phyloP scores from a whole-genome alignment of 2,329 filamentous ascomycete species.

The Cladosporium sp. region DNA sequence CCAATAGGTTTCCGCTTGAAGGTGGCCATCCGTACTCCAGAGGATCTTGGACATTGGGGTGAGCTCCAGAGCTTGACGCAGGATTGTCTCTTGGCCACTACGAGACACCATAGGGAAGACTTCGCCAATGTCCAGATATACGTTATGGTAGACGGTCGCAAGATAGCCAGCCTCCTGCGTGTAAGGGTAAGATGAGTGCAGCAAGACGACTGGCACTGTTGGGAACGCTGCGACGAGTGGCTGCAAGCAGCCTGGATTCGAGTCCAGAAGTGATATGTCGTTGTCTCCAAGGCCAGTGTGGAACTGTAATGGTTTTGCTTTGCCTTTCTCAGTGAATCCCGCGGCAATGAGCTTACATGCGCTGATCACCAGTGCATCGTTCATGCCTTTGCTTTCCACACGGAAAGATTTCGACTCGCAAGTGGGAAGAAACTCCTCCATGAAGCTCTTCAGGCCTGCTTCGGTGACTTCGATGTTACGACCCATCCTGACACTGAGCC shows the following conservation, averaged over 20 bases:
- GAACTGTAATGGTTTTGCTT: conserved; percentile 75
- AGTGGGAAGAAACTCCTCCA: conserved; percentile 42
- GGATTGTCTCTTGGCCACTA: conserved; percentile 69
- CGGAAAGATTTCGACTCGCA: conserved; percentile 47
- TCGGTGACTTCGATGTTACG: conserved; percentile 40
- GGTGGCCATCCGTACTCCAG: conserved; percentile 80
- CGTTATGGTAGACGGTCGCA: conserved; percentile 73
- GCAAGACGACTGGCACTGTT: conserved; percentile 69
- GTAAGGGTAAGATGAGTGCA: conserved; percentile 81
- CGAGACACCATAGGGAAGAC: conserved; percentile 77
- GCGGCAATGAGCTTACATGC: conserved; percentile 59
- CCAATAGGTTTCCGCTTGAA: conserved; percentile 75
- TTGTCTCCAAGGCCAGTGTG: conserved; percentile 82
- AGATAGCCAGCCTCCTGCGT: conserved; percentile 77
- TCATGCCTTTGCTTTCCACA: conserved; percentile 64
- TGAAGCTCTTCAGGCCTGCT: conserved; percentile 38
- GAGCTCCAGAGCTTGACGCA: conserved; percentile 73
- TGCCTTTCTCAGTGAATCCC: conserved; percentile 42
- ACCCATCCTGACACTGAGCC: conserved; percentile 62
- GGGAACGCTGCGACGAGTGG: conserved; percentile 69
- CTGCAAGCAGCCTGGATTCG: conserved; percentile 76
- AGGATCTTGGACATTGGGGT: conserved; percentile 73
- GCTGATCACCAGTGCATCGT: conserved; percentile 67
- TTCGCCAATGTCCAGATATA: conserved; percentile 79
- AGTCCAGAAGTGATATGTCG: conserved; percentile 67